Conservation (phyloP, 148 eudicot species). For the Silene uniflora region DNA sequence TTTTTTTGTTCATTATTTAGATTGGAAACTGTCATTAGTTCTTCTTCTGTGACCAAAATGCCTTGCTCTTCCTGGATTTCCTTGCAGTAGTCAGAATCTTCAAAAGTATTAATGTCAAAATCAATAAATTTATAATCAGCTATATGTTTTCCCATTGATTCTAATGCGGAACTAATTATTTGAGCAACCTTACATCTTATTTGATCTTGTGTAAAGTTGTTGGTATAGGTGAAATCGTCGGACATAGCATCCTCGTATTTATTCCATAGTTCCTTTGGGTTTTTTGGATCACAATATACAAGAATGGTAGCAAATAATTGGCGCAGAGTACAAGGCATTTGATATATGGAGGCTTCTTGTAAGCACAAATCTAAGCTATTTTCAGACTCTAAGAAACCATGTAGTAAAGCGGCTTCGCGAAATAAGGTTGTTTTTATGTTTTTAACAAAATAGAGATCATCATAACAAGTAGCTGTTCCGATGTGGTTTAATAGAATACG, state of each 20-base stretch:
- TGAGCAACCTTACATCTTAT: background rate
- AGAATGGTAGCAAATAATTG: slow-evolving; percentile 10
- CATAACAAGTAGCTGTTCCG: background rate
- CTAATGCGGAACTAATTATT: background rate
- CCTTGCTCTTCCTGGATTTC: background rate
- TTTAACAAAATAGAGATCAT: background rate
- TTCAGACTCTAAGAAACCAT: background rate
- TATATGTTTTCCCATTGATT: slow-evolving; percentile 7
- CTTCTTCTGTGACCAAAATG: no score
- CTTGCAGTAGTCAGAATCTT: background rate
- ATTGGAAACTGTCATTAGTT: no score
- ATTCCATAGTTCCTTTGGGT: background rate
- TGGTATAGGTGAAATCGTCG: background rate
- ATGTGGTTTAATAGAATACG: slow-evolving; percentile 13
- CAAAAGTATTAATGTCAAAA: background rate
- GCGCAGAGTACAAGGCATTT: slow-evolving; percentile 5
- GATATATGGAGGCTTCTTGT: background rate
- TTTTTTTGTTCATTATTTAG: no score
- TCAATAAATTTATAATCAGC: background rate
- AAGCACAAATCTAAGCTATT: background rate
- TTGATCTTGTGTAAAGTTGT: background rate
- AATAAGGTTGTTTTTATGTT: background rate
- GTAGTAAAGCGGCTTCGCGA: slow-evolving; percentile 6
- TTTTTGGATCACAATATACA: slow-evolving; percentile 4
- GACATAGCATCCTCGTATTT: background rate